Base-by-base conservation (phyloP, 2,329 filamentous ascomycete genomes). In the Colletotrichum plurivorum region DNA sequence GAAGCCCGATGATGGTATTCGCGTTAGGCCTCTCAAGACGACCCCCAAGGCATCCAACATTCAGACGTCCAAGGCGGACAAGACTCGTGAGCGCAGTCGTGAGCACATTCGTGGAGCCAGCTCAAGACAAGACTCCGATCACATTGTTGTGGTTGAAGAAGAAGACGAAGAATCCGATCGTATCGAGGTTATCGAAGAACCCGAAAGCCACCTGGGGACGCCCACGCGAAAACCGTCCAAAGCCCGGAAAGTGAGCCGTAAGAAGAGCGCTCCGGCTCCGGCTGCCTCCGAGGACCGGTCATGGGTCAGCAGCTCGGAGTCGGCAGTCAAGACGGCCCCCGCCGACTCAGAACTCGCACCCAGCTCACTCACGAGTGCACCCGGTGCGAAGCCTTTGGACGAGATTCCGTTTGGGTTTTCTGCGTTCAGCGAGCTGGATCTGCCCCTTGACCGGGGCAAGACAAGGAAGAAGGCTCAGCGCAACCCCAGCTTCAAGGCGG, bases 371-470 rank as follows among this genome's bases (percentile, higher is more conserved):
- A 69, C 72, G n/a, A 67, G 65, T 27, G 67, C 72, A 9, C 61
- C 63, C 5, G 70, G 77, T 4, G 83, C 82, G 41, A 88, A 88
- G 71, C 86, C 87, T 2, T 75, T 90, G 41, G 88, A 87, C 16
- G 88, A 91, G 45, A 88, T 91, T 56, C 89, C 89, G 0, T 86
- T 90, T 75, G 89, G 89, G 6, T 87, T 88, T 71, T 91, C 89
- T 18, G 89, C 89, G n/a, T 91, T 92, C 72, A 91, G 88, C 72
- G 88, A 89, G 73, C 81, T 91, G 7, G 89, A 91, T 61, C 77
- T 91, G 1, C 84, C 88, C 1, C 74, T 85, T 1, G 82, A 83
- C 20, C 59, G 59, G 16, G 83, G 83, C 31, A 84, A 81, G 65
- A 63, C 63, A 27, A 78, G 78, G 22, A 78, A 80, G 36, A 87